Conservation (phyloP, 2,329 filamentous ascomycete genomes). For the Claviceps spartinae region DNA sequence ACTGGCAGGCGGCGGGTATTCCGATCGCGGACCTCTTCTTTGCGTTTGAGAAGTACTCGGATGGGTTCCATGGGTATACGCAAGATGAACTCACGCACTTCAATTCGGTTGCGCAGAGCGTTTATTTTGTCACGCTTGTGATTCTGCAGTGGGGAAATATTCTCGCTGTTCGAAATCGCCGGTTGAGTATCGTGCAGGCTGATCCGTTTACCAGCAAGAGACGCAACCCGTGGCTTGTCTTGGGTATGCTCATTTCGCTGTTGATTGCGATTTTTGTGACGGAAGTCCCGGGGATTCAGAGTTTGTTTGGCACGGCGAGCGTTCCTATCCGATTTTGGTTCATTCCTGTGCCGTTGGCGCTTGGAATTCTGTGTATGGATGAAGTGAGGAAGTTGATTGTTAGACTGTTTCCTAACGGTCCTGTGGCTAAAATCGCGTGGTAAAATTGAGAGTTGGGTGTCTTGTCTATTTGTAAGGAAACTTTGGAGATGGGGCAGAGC, state of each 20-base stretch:
- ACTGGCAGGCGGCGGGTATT: constrained; percentile 33
- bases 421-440: constrained; percentile 36
- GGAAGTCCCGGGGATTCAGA: constrained; percentile 35
- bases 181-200: constrained; percentile 36
- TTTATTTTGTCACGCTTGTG: constrained; percentile 42
- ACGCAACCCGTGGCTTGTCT: constrained; percentile 35
- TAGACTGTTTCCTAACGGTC: constrained; percentile 28
- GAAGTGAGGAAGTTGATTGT: constrained; percentile 38
- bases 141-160: constrained; percentile 42
- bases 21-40: constrained; percentile 34
- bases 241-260: constrained; percentile 31
- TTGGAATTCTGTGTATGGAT: constrained; percentile 37
- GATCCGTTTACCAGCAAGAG: constrained; percentile 32
- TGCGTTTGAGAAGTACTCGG: constrained; percentile 32
- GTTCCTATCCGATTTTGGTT: constrained; percentile 40
- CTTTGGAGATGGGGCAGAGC: background rate
- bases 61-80: constrained; percentile 35
- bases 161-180: constrained; percentile 35
- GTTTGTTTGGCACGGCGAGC: constrained; percentile 31
- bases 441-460: constrained; percentile 12
- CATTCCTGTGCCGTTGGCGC: constrained; percentile 34
- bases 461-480: too few species aligned
- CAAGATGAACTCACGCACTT: constrained; percentile 30
- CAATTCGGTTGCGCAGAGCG: constrained; percentile 34
- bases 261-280: constrained; percentile 40